Evolutionary conservation across 805 yeast genomes (phyloP), one percentile per base, ranked within the genome.

Genomic region (Barnettozyma californica): DNA sequence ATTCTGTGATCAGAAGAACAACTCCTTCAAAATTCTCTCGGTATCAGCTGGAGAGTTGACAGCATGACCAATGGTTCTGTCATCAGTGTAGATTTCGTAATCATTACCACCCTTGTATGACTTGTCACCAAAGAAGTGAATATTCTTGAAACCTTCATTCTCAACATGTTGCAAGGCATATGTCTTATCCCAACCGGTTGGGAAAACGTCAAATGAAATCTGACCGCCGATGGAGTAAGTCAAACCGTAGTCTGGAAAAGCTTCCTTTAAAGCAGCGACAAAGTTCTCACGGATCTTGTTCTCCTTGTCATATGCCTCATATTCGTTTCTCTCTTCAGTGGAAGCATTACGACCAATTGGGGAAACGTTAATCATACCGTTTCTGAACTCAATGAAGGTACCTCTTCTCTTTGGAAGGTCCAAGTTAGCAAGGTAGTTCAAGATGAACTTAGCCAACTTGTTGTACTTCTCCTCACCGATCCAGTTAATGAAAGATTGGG

Each of bases 171-270:
- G 90, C 67, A 94, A 80, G 71, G 96, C 88, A 77, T 92, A 94
- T 53, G 99, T 65, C 98, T 94, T 56, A 94, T 94, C 92, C 99
- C 99, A 76, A 88, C 97, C 55, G 99, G 99, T 66, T 94, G 99
- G 99, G 99, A 94, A 74, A 94, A 94, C 43, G n/a, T 94, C 99
- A 64, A 94, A 94, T 33, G 98, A 92, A 69, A 94, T 94, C 79
- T 94, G 98, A 61, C 99, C 99, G 70, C 99, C 99, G 57, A 94
- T 94, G 51, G 99, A 94, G 80, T 86, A 94, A 58, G 98, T 92
- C 66, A 94, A 79, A 48, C 84, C 86, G 63, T 76, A 76, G 70
- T 91, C 92, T 49, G 92, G 70, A 78, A 94, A 94, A 64, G 83
- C 80, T 66, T 80, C 79, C 72, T 79, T 87, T 66, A 94, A 78